Evolutionary conservation across 306 rosid species (phyloP).

Genomic region (Vachellia pachyceras): DNA sequence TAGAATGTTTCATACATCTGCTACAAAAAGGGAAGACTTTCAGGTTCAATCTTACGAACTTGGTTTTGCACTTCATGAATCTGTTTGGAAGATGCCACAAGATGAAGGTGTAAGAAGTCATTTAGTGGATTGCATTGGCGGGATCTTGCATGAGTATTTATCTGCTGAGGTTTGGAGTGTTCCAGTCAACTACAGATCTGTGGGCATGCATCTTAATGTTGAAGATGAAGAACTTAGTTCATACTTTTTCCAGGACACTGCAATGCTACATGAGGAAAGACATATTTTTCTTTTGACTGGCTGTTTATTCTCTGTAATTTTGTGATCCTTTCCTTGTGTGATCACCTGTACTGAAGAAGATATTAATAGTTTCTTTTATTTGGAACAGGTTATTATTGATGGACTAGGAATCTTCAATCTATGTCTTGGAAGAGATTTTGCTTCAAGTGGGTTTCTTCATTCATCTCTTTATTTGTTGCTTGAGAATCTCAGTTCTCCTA

Average conservation of each 20-base stretch:
- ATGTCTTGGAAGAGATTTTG: slow-evolving; percentile 81
- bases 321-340: slow-evolving; percentile 28
- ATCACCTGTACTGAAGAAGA: slow-evolving; percentile 29
- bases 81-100: slow-evolving; percentile 64
- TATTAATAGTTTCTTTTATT: slow-evolving; percentile 44
- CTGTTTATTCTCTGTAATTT: slow-evolving; percentile 38
- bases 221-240: slow-evolving; percentile 63
- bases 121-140: slow-evolving; percentile 78
- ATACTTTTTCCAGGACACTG: slow-evolving; percentile 73
- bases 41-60: slow-evolving; percentile 45
- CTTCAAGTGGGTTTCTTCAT: slow-evolving; percentile 88
- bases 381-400: slow-evolving; percentile 85
- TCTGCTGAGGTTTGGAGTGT: slow-evolving; percentile 90
- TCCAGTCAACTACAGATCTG: slow-evolving; percentile 55
- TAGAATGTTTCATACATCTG: slow-evolving; percentile 62
- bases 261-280: slow-evolving; percentile 86
- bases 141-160: slow-evolving; percentile 83
- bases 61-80: slow-evolving; percentile 42
- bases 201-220: slow-evolving; percentile 48
- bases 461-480: slow-evolving; percentile 89
- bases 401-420: slow-evolving; percentile 84
- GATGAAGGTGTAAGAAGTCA: slow-evolving; percentile 62
- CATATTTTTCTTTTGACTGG: slow-evolving; percentile 40
- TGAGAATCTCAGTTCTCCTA: slow-evolving; percentile 83
- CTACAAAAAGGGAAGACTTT: slow-evolving; percentile 43